Evolutionary conservation across 768 basidiomycete genomes (phyloP), one percentile per base, ranked within the genome.

Genomic region (Mycena capillaripes): DNA sequence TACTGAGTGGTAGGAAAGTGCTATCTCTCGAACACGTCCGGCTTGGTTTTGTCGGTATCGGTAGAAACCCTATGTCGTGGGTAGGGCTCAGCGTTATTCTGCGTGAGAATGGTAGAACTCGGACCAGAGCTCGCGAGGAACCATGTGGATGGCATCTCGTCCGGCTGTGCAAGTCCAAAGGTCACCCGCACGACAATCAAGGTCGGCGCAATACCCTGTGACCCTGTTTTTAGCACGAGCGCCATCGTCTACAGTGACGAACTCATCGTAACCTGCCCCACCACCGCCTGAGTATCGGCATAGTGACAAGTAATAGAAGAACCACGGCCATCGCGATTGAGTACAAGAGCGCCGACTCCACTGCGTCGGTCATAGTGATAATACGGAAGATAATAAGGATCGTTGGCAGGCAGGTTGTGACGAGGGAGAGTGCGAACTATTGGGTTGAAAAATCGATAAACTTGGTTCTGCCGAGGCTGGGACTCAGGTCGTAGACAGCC

Each of bases 161-260:
- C 42, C 1, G 64, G 64, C 16, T 53, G 64, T 2, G 64, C 36
- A 2, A 66, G n/a, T 14, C 64, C 64, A 9, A 66, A 34, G 17
- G 64, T 44, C 2, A 56, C 64, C 14, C 64, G 64, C 19, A 53
- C 55, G 5, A 66, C 53, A 21, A 66, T 66, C 19, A 66, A 25
- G 0, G 64, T 66, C 12, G 64, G 64, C 4, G 53, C 64, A 3
- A 66, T 56, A 56, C 64, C 64, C 64, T 66, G 36, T 36, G 7
- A 7, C 36, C 12, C 12, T 36, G 36, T 36, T 7, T 12, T 7
- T 36, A 36, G 6, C 7, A 6, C n/a, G 34, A 2, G 9, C n/a
- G n/a, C n/a, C 23, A 12, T 23, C 17, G 19, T 55, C 29, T 21
- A 10, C 4, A 29, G 27, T 21, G 8, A n/a, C 9, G 27, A 4